These are phyloP conservation scores for Jamesozyma lodderae DNA, from an alignment of 805 yeast species.

Conservation along the genomic window DNA sequence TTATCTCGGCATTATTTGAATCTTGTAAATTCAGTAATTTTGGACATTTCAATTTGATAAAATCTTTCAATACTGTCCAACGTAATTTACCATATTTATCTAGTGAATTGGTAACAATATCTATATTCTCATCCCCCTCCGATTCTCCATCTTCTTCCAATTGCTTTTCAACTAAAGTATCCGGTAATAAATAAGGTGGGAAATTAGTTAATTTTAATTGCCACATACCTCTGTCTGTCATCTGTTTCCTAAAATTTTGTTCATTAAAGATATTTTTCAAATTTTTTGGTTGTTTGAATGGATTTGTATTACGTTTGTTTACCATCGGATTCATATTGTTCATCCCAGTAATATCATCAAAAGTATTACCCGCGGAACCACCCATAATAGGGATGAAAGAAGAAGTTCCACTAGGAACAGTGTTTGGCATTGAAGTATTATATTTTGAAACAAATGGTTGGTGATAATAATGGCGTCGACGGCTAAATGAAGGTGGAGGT, in stretches of 20 bases:
- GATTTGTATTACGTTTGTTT: slow-evolving; percentile 6
- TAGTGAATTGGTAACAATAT: slow-evolving; percentile 16
- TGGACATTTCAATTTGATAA: slow-evolving; percentile 28
- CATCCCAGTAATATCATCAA: background rate
- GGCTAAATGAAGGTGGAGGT: slow-evolving; percentile 1
- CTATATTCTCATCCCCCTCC: background rate
- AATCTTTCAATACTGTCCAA: slow-evolving; percentile 35
- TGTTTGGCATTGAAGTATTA: background rate
- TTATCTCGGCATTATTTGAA: slow-evolving; percentile 4
- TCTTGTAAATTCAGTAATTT: slow-evolving; percentile 14
- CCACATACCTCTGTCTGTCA: slow-evolving; percentile 30
- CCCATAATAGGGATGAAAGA: background rate
- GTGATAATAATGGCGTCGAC: slow-evolving; percentile 1
- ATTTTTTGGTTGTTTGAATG: slow-evolving; percentile 17
- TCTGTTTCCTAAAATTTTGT: slow-evolving; percentile 27
- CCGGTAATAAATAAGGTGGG: slow-evolving; percentile 28
- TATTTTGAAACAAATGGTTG: slow-evolving; percentile 1
- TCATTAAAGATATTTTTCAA: slow-evolving; percentile 28
- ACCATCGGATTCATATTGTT: background rate
- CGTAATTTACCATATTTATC: slow-evolving; percentile 25
- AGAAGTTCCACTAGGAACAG: background rate
- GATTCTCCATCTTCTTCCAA: background rate
- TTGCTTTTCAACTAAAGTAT: slow-evolving; percentile 2
- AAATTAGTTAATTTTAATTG: slow-evolving; percentile 26
- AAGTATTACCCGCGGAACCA: background rate